These are phyloP conservation scores for Catenaria anguillulae DNA, from an alignment of 371 early-diverging fungal genomes.

Conservation along the genomic window DNA sequence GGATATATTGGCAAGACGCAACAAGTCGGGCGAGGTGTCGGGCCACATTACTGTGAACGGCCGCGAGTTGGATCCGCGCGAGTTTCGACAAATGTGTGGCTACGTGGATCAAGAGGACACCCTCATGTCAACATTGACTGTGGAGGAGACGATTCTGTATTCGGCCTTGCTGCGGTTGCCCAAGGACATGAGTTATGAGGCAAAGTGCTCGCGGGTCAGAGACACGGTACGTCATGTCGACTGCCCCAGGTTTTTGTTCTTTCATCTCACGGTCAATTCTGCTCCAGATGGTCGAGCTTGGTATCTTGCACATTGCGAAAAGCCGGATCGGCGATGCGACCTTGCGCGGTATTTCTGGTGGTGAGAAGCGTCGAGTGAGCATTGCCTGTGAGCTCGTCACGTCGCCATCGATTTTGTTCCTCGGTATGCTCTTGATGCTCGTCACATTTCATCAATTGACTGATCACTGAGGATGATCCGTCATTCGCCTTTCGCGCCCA, in stretches of 20 bases:
- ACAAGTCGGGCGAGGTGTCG: slow-evolving; percentile 58
- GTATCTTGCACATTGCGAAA: slow-evolving; percentile 47
- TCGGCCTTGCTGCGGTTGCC: slow-evolving; percentile 69
- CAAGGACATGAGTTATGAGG: slow-evolving; percentile 30
- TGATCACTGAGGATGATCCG: not conserved
- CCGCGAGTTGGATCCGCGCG: slow-evolving; percentile 28
- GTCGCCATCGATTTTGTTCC: slow-evolving; percentile 62
- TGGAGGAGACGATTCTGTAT: slow-evolving; percentile 75
- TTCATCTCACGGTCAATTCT: not conserved
- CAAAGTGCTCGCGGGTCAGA: slow-evolving; percentile 39
- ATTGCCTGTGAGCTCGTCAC: slow-evolving; percentile 82
- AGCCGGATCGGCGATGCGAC: slow-evolving; percentile 44
- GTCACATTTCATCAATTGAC: not conserved
- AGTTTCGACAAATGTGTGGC: slow-evolving; percentile 49
- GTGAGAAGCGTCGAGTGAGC: slow-evolving; percentile 83
- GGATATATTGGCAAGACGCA: slow-evolving; percentile 78
- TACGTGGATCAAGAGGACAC: slow-evolving; percentile 88
- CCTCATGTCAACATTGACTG: slow-evolving; percentile 70
- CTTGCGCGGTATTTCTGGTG: slow-evolving; percentile 73
- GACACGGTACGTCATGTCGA: slow-evolving; percentile 21
- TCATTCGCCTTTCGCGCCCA: too few species aligned
- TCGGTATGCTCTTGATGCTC: slow-evolving; percentile 24
- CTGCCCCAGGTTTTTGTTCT: not conserved
- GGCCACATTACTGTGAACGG: slow-evolving; percentile 85
- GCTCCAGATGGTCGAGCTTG: slow-evolving; percentile 45